These are phyloP conservation scores for Moniliophthora roreri DNA, from an alignment of 1,284 basidiomycete species.

Conservation along the genomic window DNA sequence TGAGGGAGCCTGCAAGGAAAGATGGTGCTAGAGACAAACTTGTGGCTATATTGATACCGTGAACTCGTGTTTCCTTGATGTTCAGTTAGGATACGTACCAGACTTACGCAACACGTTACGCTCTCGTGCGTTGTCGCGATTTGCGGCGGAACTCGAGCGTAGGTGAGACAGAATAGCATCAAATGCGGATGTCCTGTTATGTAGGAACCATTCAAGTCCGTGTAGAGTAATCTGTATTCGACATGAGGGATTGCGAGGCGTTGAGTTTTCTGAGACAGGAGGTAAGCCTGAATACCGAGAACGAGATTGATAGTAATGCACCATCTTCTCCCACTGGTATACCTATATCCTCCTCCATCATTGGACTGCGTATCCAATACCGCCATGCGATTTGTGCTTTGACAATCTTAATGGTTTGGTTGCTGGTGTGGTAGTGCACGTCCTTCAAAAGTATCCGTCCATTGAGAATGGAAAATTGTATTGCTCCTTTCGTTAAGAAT, in stretches of 20 bases:
- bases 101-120: slow-evolving; percentile 21
- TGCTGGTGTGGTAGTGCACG: slow-evolving; percentile 85
- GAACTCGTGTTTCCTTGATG: not conserved
- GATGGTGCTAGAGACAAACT: slow-evolving; percentile 27
- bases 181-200: slow-evolving; percentile 86
- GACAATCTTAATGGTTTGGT: slow-evolving; percentile 81
- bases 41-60: slow-evolving; percentile 18
- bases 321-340: slow-evolving; percentile 53
- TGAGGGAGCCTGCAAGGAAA: slow-evolving; percentile 28
- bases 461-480: slow-evolving; percentile 86
- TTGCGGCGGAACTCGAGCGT: slow-evolving; percentile 38
- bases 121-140: slow-evolving; percentile 25
- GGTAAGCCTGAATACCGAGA: not conserved
- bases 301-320: slow-evolving; percentile 33
- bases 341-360: slow-evolving; percentile 63
- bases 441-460: slow-evolving; percentile 88
- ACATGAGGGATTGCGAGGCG: slow-evolving; percentile 54
- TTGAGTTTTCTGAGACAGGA: slow-evolving; percentile 30
- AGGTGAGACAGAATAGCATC: slow-evolving; percentile 83
- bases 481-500: slow-evolving; percentile 55
- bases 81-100: not conserved
- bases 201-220: slow-evolving; percentile 89
- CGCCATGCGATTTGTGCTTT: slow-evolving; percentile 87
- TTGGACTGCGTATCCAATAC: slow-evolving; percentile 84
- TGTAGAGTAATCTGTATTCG: slow-evolving; percentile 78